Base-by-base conservation (phyloP, 2,329 filamentous ascomycete species). In the Alternaria brassicicola region DNA sequence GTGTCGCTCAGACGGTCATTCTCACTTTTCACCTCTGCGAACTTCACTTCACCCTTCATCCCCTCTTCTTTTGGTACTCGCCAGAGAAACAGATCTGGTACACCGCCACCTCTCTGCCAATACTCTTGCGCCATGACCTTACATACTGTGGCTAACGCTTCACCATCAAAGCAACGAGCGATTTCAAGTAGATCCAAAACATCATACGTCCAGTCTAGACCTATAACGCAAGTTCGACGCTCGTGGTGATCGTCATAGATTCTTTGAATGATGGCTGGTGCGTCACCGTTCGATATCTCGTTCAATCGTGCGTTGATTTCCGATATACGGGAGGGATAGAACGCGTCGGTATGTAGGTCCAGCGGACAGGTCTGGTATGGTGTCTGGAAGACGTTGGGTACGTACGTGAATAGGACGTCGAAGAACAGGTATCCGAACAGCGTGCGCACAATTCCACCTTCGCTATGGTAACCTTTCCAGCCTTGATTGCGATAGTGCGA, bases 91-190 rank as follows among this genome's bases (percentile, higher is more conserved):
- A 99, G 79, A 81, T 99, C 95, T 3, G 95, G 95, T 60, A 99
- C 89, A 0, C 95, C 95, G 15, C 92, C 90, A 4, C 91, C 92
- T 48, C 95, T 82, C 68, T 92, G 89, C 63, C 88, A 86, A 78
- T 99, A 99, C 76, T 99, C 95, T 78, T 99, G 93, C 38, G 92
- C 93, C 84, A 98, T 88, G 38, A 98, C 92, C 77, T 94, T 95
- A 80, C 95, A 97, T 28, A 98, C 84, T 0, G 88, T 88, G 6
- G 91, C 91, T 59, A 99, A 81, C 1, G 91, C 92, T 61, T 88
- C 86, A n/a, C 91, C 89, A 28, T 88, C 83, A 72, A 97, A 97
- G 78, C 91, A 94, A 23, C 79, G 73, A 5, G 89, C 88, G 59
- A 98, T 89, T 75, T 96, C 92, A 6, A 90, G 73, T 25, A 99